phyloP scores from a whole-genome alignment of 805 yeast species.

The Yamadazyma sp. region DNA sequence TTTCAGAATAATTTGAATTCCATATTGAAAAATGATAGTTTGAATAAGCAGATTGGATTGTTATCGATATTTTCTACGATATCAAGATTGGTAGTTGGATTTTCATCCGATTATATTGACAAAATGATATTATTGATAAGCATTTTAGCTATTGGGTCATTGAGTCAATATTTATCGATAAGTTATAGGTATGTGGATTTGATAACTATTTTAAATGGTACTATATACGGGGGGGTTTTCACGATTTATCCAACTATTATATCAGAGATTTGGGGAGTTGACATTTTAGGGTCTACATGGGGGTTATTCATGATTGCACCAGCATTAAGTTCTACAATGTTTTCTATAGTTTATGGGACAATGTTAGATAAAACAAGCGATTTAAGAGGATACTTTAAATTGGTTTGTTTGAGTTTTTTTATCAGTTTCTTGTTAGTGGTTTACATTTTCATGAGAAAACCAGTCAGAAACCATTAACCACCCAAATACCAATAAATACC shows the following conservation, averaged over 20 bases:
- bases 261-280: slow-evolving; percentile 83
- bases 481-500: too few species aligned
- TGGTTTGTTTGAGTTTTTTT: slow-evolving; percentile 23
- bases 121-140: slow-evolving; percentile 28
- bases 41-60: slow-evolving; percentile 52
- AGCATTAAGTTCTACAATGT: slow-evolving; percentile 71
- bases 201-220: slow-evolving; percentile 56
- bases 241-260: slow-evolving; percentile 84
- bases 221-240: slow-evolving; percentile 78
- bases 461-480: too few species aligned
- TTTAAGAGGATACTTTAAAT: slow-evolving; percentile 24
- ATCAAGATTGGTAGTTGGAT: slow-evolving; percentile 66
- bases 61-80: slow-evolving; percentile 68
- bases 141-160: slow-evolving; percentile 24
- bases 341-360: slow-evolving; percentile 67
- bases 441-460: not conserved
- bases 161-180: slow-evolving; percentile 26
- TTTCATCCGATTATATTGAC: slow-evolving; percentile 57
- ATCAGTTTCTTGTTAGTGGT: slow-evolving; percentile 20
- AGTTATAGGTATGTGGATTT: slow-evolving; percentile 14
- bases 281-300: slow-evolving; percentile 88
- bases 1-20: slow-evolving; percentile 82
- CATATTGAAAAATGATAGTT: slow-evolving; percentile 36
- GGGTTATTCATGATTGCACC: slow-evolving; percentile 88
- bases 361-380: slow-evolving; percentile 46